phyloP scores from a whole-genome alignment of 2,329 filamentous ascomycete species.

The Aureobasidium subglaciale region DNA sequence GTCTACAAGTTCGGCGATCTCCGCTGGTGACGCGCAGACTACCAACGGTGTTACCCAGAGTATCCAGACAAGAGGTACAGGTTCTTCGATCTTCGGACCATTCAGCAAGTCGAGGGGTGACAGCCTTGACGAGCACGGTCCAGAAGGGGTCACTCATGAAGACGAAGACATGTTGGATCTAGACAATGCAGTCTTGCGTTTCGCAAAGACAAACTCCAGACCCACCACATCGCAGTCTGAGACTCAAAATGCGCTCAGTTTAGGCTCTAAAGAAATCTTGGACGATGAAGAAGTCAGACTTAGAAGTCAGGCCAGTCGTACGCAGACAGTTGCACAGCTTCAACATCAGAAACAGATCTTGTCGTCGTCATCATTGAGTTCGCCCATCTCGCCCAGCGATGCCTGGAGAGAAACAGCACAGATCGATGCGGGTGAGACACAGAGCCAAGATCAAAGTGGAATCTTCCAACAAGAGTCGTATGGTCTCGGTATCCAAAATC shows the following conservation, averaged over 20 bases:
- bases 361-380: conserved; percentile 3
- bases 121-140: neutral
- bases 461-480: neutral
- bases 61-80: neutral
- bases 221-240: neutral
- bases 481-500: neutral
- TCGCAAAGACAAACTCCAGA: neutral
- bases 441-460: neutral
- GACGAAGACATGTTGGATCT: conserved; percentile 12
- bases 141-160: neutral
- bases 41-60: neutral
- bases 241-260: neutral
- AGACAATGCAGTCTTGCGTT: neutral
- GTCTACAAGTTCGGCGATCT: neutral
- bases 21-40: neutral
- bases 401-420: neutral
- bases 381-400: neutral
- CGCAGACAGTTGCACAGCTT: neutral
- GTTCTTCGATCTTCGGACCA: neutral
- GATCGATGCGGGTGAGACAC: neutral
- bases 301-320: neutral
- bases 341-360: neutral
- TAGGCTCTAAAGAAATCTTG: conserved; percentile 3
- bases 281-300: neutral
- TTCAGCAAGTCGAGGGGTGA: neutral